Evolutionary conservation across 2,329 filamentous ascomycete genomes (phyloP).

Genomic region (Sporothrix mexicana): DNA sequence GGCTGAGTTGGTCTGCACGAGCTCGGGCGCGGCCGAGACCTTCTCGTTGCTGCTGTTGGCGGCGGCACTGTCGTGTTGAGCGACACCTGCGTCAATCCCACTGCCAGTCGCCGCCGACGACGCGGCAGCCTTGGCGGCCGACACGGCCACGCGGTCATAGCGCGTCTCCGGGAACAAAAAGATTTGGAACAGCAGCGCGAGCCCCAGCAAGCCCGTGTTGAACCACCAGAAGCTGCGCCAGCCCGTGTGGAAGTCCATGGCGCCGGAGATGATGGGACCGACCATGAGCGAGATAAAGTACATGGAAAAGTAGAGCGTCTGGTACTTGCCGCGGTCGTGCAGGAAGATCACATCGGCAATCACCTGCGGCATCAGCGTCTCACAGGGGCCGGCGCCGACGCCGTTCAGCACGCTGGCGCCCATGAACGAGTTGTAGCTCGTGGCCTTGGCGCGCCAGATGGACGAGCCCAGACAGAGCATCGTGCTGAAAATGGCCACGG

Average conservation of each 20-base stretch:
- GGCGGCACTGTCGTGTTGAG: neutral
- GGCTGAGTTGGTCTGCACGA: neutral
- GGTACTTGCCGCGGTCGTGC: conserved; percentile 65
- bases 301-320: conserved; percentile 60
- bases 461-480: conserved; percentile 52
- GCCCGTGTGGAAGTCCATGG: conserved; percentile 63
- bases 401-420: conserved; percentile 67
- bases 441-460: conserved; percentile 61
- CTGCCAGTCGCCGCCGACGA: conserved; percentile 35
- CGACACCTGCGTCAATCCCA: neutral
- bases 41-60: conserved; percentile 19
- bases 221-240: conserved; percentile 72
- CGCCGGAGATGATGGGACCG: conserved; percentile 50
- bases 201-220: conserved; percentile 60
- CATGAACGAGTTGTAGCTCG: conserved; percentile 66
- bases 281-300: conserved; percentile 68
- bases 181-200: conserved; percentile 57
- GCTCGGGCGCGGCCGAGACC: neutral
- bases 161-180: conserved; percentile 69
- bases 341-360: conserved; percentile 71
- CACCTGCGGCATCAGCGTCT: conserved; percentile 66
- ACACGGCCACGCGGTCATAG: conserved; percentile 53
- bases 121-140: conserved; percentile 34
- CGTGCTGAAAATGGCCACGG: conserved; percentile 53
- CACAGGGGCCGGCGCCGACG: conserved; percentile 65